phyloP scores from a whole-genome alignment of 179 eudicot genomes.

The Corrigiola litoralis region DNA sequence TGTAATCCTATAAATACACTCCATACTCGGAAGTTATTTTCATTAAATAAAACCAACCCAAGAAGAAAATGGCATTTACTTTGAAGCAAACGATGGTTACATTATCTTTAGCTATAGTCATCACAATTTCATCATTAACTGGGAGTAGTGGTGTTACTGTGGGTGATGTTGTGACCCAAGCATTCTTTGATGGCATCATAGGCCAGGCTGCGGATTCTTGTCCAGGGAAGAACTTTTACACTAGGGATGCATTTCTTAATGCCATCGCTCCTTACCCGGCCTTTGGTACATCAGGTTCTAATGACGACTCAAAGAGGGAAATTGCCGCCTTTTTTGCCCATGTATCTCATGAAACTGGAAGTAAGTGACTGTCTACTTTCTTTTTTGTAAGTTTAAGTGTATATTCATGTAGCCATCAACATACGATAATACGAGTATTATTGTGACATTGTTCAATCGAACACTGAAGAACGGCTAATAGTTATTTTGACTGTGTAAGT shows the following conservation, averaged over 20 bases:
- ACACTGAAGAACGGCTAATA: no score
- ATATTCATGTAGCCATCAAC: no score
- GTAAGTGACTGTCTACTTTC: constrained; percentile 13
- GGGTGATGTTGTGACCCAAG: constrained; percentile 23
- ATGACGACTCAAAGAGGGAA: constrained; percentile 29
- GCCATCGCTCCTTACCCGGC: constrained; percentile 23
- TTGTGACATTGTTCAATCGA: no score
- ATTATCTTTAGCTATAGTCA: constrained; percentile 5
- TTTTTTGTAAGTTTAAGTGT: no score
- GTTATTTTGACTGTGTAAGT: no score
- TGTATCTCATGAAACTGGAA: constrained; percentile 34
- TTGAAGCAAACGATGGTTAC: not conserved
- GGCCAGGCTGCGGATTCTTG: constrained; percentile 18
- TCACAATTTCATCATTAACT: constrained; percentile 9
- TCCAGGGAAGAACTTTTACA: constrained; percentile 29
- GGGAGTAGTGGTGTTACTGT: constrained; percentile 14
- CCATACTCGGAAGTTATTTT: not conserved
- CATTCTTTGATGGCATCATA: constrained; percentile 29
- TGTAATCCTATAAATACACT: constrained; percentile 26
- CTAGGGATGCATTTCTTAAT: constrained; percentile 22
- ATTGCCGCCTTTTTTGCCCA: constrained; percentile 40
- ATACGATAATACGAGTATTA: no score
- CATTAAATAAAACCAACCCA: not conserved
- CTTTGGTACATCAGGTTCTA: constrained; percentile 32
- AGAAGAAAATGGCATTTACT: constrained; percentile 11